phyloP scores from a whole-genome alignment of 179 eudicot species.

The Gypsophila paniculata region DNA sequence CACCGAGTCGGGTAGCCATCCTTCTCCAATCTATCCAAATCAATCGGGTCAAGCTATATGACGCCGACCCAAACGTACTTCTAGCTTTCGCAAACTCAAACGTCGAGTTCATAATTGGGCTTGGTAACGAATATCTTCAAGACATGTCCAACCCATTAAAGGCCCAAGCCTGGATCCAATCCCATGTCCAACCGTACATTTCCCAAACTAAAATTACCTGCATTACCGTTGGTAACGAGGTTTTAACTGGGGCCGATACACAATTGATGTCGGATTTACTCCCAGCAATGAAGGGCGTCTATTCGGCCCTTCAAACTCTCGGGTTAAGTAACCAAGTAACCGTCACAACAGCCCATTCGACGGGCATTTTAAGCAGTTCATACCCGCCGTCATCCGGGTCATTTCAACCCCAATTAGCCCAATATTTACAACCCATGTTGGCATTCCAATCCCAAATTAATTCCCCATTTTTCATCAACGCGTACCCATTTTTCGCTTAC shows the following conservation, averaged over 20 bases:
- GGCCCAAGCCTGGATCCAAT: slow-evolving; percentile 61
- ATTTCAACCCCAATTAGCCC: slow-evolving; percentile 44
- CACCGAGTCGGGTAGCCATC: slow-evolving; percentile 48
- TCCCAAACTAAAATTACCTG: slow-evolving; percentile 55
- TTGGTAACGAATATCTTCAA: slow-evolving; percentile 53
- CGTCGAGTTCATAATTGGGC: slow-evolving; percentile 55
- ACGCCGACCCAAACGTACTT: slow-evolving; percentile 70
- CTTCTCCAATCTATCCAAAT: slow-evolving; percentile 58
- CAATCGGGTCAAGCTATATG: slow-evolving; percentile 63
- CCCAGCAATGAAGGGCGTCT: slow-evolving; percentile 67
- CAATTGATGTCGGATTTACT: slow-evolving; percentile 38
- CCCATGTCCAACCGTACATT: slow-evolving; percentile 55
- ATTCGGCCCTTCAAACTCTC: slow-evolving; percentile 46
- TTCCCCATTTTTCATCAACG: slow-evolving; percentile 67
- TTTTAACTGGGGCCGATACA: slow-evolving; percentile 42
- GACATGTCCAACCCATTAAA: slow-evolving; percentile 42
- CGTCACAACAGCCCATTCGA: slow-evolving; percentile 69
- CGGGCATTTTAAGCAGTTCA: slow-evolving; percentile 44
- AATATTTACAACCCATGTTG: slow-evolving; percentile 51
- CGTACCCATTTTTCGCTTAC: slow-evolving; percentile 77
- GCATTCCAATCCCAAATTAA: slow-evolving; percentile 48
- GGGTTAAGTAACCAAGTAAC: slow-evolving; percentile 48
- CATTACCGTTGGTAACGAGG: slow-evolving; percentile 68
- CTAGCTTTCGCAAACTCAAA: slow-evolving; percentile 54
- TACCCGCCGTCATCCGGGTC: slow-evolving; percentile 72